Base-by-base conservation (phyloP, 2,329 filamentous ascomycete genomes). In the Trichoderma koningii region DNA sequence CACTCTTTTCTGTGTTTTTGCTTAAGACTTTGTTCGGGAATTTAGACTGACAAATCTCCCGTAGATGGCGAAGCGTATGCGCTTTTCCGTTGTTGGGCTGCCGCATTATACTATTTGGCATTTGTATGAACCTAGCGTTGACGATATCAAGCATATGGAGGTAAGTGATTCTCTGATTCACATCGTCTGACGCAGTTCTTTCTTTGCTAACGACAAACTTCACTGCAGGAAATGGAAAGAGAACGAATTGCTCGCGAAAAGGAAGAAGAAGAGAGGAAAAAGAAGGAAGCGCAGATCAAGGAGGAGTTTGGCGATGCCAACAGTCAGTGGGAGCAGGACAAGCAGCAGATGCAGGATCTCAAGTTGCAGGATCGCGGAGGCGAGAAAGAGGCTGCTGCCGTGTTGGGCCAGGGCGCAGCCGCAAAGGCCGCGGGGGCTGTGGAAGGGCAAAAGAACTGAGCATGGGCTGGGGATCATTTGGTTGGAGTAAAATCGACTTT, bases 81-180 rank as follows among this genome's bases (percentile, higher is more conserved):
- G 90, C 66, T 98, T 92, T 74, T 97, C 93, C 0, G 95, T 99
- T 19, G 90, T 99, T 66, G 95, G 95, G 38, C 83, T 99, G 53
- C 95, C 95, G 7, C 95, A 99, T 76, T 99, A 99, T 77, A 97
- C 93, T 1, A 97, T 99, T 69, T 99, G 95, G 95, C 95, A 99
- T 88, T 83, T 99, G 73, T 99, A 99, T 81, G 95, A 99, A 78
- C 95, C 95, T n/a, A 97, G 92, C 72, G 91, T 97, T 17, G 95
- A 99, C 73, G 95, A 99, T 73, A 91, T 98, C 68, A 89, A 91
- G 66, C 95, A 98, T 74, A 99, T 99, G 95, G 94, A 93, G 81
- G 87, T 88, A 76, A 66, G 80, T 73, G 14, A 42, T 9, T 21
- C 38, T 3, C 5, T 5, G 51, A 4, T 14, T 17, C 26, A 12